Evolutionary conservation across 805 yeast species (phyloP), one percentile per base, ranked within the genome.

Genomic region (Starmerella khaoyaiensis): DNA sequence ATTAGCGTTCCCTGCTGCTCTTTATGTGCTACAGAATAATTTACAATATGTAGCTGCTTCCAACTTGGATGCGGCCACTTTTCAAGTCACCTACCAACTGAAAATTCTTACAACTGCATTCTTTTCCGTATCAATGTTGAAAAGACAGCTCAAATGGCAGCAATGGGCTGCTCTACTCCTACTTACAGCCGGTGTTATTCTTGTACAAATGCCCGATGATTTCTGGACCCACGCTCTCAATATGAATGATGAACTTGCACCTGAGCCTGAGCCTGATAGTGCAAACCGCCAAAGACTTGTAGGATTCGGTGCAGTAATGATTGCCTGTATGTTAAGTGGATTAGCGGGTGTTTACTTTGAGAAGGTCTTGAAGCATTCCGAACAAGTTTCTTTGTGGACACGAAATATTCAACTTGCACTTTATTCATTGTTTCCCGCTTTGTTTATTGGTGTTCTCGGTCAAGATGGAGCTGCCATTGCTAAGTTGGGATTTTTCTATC

Each of bases 291-390:
- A 12, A 15, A 30, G 30, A 11, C 22, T 39, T 11, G 41, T 57
- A 4, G 66, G 66, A 2, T 46, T 62, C 5, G 36, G 53, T 9
- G 63, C 65, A 10, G 66, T 62, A 21, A 35, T 51, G 5, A 33
- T 53, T 20, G 64, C 66, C 9, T 62, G 66, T 41, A 42, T 58
- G 7, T 46, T 61, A 27, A 52, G 60, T 17, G 66, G 66, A 5
- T 49, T 62, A 26, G 66, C 66, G 5, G 66, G 66, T n/a, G 63
- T 62, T 28, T 62, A 62, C 51, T 60, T 62, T 45, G 66, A 62
- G 36, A 60, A 59, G 45, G 64, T 60, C 21, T 54, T 62, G 35
- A 62, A 62, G 46, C 62, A 61, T 27, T 39, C 59, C 15, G 51
- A 49, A 35, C 52, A 55, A 23, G 57, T 56, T 16, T 50, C 61